Base-by-base conservation (phyloP, 345 rosid genomes). In the Rubroshorea leprosula region DNA sequence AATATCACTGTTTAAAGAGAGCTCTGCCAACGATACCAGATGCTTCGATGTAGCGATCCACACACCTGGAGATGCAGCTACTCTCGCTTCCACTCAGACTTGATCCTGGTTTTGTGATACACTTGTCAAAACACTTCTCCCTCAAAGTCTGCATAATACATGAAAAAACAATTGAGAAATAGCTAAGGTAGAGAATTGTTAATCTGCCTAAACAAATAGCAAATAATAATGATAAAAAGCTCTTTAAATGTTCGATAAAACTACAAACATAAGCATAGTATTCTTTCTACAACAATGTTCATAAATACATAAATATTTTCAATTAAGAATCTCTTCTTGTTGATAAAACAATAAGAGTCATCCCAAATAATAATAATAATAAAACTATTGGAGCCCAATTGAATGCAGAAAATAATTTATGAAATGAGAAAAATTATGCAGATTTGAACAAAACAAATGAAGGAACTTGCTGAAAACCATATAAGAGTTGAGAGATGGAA, bases 11-110 rank as follows among this genome's bases (percentile, higher is more conserved):
- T 0, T 65, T 73, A 54, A 93, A 83, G 50, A 94, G 81, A 43
- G 97, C 83, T 61, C 69, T 76, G 68, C 89, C 73, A 25, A 90
- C 57, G 16, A 94, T 85, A 14, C 87, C 92, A 8, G 96, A 85
- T 51, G 99, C 99, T 68, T 94, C 99, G 8, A 90, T 78, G 73
- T 90, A 94, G 44, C 97, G 97, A 63, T 94, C 99, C 66, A 94
- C 90, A 39, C 99, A 94, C 82, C 97, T 79, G 1, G 96, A 90
- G 62, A 90, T 55, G 73, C 99, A 94, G 74, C 96, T 94, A 59
- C 95, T 90, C 69, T 94, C 99, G 23, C 95, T 72, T 17, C 99
- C 85, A 48, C 96, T 70, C 16, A 94, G 74, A 72, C 96, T 90
- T 12, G 99, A 85, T 43, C 97, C 90, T 9, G 99, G 99, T 65